Base-by-base conservation (phyloP, 805 yeast genomes). In the Yarrowia sp. region DNA sequence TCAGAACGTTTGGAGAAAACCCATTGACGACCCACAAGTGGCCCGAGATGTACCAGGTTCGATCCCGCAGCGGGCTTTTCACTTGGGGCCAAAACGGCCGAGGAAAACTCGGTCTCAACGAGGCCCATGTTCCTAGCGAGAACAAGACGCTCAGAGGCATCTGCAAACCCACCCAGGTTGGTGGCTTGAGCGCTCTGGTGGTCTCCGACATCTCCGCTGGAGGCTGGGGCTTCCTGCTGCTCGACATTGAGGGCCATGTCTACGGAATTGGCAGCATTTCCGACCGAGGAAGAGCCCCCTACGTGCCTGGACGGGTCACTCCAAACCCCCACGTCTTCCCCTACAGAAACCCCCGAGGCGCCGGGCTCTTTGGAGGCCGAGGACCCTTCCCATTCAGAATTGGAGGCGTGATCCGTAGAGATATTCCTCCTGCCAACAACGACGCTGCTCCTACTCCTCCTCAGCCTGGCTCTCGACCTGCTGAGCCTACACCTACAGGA, bases 161-260 rank as follows among this genome's bases (percentile, higher is more conserved):
- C 2, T 71, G 69, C 49, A 71, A 69, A 8, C 83, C 84, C 1
- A 71, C 76, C 0, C 66, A 69, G 61, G 72, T 81, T 4, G 65
- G 72, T 1, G 71, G 73, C 2, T 72, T 83, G 44, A 71, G 74
- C 5, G 68, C 73, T 3, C 65, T 69, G 22, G 65, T 73, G 2
- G 69, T 81, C 1, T 68, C 78, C 0, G 85, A 82, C 65, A 74
- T 86, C 0, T 75, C 81, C 22, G 84, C 85, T 8, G 87, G 87
- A 29, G 93, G 93, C 1, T 86, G 78, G 68, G 80, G 85, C 4
- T 83, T 85, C 64, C 83, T 84, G 56, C 73, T 87, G 2, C 72
- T 87, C 33, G 80, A 87, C 0, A 76, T 77, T 27, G 71, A 77
- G 0, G 91, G 92, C 0, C 74, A 79, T 5, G 68, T 87, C 6